Base-by-base conservation (phyloP, 2,329 filamentous ascomycete species). In the Monosporascus cannonballus region DNA sequence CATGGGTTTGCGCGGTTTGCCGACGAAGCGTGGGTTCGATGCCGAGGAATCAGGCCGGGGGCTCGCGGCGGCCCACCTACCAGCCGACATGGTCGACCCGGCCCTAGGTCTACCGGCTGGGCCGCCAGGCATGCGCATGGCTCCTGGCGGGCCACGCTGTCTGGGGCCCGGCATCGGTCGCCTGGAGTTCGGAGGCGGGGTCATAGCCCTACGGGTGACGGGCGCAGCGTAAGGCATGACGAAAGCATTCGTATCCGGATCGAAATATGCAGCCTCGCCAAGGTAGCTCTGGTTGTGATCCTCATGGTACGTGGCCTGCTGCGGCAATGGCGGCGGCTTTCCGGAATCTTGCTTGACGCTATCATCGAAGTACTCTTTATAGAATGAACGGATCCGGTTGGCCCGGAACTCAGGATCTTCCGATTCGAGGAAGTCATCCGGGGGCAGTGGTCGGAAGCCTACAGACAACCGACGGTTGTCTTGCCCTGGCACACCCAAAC, bases 301-400 rank as follows among this genome's bases (percentile, higher is more conserved):
- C 63, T 92, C 88, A 56, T 89, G 86, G 69, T 92, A 89, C 51
- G 77, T 67, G 17, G 64, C 60, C 25, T 50, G 54, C 47, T 59
- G 61, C 27, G 61, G 59, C 52, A 22, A 57, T 59, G 41, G 49
- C 48, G 45, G 65, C 57, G 11, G 58, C 51, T 58, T 64, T 62
- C 27, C 55, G 30, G 45, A 4, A 17, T 46, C 42, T 22, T 25
- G 46, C 27, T 71, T 69, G 67, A 84, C 89, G 54, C 77, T 83
- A 42, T 96, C 93, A 60, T 97, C 94, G 63, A 99, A 99, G 74
- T 99, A 99, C 68, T 99, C 94, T 75, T 96, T 96, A 77, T 99
- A 99, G 76, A 99, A 99, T 4, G 94, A 99, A 69, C 94, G 84
- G 61, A 99, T 99, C 54, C 94, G 86, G 76, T 96, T 97, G 58